Conservation (phyloP, 805 yeast genomes). For the Saturnispora kantuleensis region DNA sequence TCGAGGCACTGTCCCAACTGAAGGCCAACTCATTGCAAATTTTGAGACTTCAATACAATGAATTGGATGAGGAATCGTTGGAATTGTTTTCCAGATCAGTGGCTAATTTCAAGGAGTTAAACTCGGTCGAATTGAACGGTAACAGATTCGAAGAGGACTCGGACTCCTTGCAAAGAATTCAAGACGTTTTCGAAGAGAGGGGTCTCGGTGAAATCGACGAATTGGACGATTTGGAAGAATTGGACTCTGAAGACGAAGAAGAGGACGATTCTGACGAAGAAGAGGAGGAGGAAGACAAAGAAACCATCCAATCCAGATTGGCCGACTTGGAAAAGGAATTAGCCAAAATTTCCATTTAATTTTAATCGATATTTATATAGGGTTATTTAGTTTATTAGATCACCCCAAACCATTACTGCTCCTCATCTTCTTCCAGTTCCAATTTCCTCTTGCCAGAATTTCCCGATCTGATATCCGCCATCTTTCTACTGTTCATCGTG, state of each 20-base stretch:
- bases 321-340: slow-evolving; percentile 44
- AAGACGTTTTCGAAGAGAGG: slow-evolving; percentile 53
- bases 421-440: slow-evolving; percentile 43
- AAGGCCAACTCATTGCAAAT: slow-evolving; percentile 20
- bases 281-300: slow-evolving; percentile 42
- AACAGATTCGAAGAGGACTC: slow-evolving; percentile 88
- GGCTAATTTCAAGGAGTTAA: slow-evolving; percentile 46
- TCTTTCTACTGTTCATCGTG: slow-evolving; percentile 70
- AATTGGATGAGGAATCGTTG: slow-evolving; percentile 61
- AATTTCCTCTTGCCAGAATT: slow-evolving; percentile 66
- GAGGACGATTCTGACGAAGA: slow-evolving; percentile 50
- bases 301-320: slow-evolving; percentile 28
- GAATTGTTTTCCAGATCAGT: slow-evolving; percentile 48
- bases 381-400: too few relatives aligned
- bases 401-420: background rate
- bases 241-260: slow-evolving; percentile 59
- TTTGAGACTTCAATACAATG: slow-evolving; percentile 81
- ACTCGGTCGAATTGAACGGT: slow-evolving; percentile 78
- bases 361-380: background rate
- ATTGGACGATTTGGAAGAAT: slow-evolving; percentile 88
- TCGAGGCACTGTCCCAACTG: slow-evolving; percentile 31
- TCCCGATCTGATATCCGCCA: slow-evolving; percentile 55
- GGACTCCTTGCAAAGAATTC: slow-evolving; percentile 51
- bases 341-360: slow-evolving; percentile 13
- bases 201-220: slow-evolving; percentile 84